Percentiles rank a stretch among this genome's conserved stretches.
Conservation (phyloP, 1,139 yeast genomes). For the Protomyces arabidopsidicola region DNA sequence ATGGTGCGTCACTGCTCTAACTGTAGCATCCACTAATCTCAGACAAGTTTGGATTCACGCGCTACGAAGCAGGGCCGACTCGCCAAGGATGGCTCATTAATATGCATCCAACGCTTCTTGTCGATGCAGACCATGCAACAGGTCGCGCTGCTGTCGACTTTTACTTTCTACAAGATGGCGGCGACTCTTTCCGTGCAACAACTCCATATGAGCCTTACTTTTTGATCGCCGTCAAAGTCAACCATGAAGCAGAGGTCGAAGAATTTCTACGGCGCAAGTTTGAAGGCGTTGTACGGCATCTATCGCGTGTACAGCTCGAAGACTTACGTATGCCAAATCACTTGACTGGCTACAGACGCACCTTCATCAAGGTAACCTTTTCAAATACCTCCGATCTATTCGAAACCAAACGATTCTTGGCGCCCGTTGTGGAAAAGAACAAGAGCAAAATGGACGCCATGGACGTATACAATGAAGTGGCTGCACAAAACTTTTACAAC, state of each 20-base stretch:
- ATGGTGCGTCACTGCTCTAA: neutral
- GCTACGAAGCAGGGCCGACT: conserved; percentile 67
- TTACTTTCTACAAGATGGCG: conserved; percentile 94
- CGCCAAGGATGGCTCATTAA: conserved; percentile 83
- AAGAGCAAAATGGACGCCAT: conserved; percentile 59
- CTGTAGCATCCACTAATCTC: neutral
- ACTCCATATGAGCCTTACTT: conserved; percentile 84
- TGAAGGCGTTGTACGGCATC: conserved; percentile 57
- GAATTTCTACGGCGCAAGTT: conserved; percentile 68
- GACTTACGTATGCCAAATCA: conserved; percentile 82
- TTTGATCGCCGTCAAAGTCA: conserved; percentile 61
- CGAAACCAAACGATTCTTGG: conserved; percentile 62
- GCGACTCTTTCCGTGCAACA: conserved; percentile 89
- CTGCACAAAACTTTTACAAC: conserved; percentile 34
- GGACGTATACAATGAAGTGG: conserved; percentile 53
- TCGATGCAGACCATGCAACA: conserved; percentile 51
- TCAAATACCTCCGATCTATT: conserved; percentile 70
- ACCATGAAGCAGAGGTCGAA: conserved; percentile 76
- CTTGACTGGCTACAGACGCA: conserved; percentile 66
- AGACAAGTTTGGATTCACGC: conserved; percentile 74
- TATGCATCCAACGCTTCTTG: conserved; percentile 59
- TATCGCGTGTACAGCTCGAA: conserved; percentile 60
- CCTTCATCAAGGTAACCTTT: conserved; percentile 63
- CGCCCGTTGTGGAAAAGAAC: conserved; percentile 69
- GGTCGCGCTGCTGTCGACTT: conserved; percentile 88